Evolutionary conservation across 2,329 filamentous ascomycete genomes (phyloP).

Genomic region (Aciculosporium take): DNA sequence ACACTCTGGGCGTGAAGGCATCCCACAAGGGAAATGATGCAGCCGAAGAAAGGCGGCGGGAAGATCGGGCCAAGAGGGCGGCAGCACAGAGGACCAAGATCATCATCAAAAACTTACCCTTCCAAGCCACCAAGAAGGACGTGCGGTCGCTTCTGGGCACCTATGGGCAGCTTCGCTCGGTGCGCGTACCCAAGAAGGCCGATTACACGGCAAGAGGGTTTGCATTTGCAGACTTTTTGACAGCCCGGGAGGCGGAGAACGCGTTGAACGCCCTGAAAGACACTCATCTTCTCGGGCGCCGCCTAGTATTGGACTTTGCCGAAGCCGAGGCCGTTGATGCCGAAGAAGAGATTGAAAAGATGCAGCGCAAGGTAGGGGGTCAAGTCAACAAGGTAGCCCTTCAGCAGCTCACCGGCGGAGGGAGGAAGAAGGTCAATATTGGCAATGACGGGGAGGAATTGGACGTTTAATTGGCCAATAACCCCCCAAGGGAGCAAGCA

Average conservation of each 20-base stretch:
- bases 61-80: constrained; percentile 70
- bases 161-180: constrained; percentile 83
- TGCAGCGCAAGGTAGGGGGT: constrained; percentile 87
- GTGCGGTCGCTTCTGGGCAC: constrained; percentile 71
- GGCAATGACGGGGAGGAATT: constrained; percentile 52
- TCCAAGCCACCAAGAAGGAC: constrained; percentile 89
- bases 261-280: constrained; percentile 83
- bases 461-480: constrained; percentile 17
- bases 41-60: constrained; percentile 69
- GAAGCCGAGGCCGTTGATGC: constrained; percentile 79
- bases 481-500: constrained; percentile 7
- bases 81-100: constrained; percentile 75
- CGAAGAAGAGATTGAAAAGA: constrained; percentile 90
- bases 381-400: constrained; percentile 85
- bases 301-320: constrained; percentile 82
- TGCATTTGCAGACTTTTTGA: constrained; percentile 92
- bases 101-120: constrained; percentile 95
- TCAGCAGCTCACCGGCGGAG: constrained; percentile 71
- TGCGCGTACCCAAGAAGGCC: constrained; percentile 91
- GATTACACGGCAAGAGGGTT: constrained; percentile 81
- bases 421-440: constrained; percentile 80
- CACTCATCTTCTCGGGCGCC: constrained; percentile 83
- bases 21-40: constrained; percentile 81
- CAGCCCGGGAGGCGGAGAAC: constrained; percentile 74
- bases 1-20: constrained; percentile 70